Evolutionary conservation across 352 stramenopile species (phyloP).

Genomic region (Phytophthora sp.): DNA sequence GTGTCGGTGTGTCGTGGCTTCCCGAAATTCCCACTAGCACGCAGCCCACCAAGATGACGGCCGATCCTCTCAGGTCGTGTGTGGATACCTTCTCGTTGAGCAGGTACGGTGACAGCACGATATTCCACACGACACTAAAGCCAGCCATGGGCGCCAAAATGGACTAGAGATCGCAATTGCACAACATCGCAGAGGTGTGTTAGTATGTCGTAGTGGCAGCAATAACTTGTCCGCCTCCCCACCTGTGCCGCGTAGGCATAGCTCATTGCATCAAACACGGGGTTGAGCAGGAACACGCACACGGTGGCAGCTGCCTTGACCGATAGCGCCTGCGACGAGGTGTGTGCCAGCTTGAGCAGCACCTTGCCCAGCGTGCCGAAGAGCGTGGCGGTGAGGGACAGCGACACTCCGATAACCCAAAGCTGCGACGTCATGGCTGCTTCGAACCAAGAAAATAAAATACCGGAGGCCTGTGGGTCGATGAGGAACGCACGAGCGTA

Average conservation of each 20-base stretch:
- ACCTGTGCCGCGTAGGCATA: conserved; percentile 88
- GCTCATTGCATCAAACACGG: conserved; percentile 86
- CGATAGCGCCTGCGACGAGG: conserved; percentile 53
- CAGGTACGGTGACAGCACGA: conserved; percentile 82
- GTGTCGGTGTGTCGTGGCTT: conserved; percentile 80
- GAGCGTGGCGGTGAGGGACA: conserved; percentile 84
- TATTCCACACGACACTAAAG: conserved; percentile 91
- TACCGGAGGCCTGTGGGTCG: conserved; percentile 15
- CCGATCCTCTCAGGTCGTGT: conserved; percentile 74
- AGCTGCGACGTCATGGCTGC: conserved; percentile 46
- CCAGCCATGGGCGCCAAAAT: conserved; percentile 87
- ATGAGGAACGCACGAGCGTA: neutral
- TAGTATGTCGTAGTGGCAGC: conserved; percentile 13
- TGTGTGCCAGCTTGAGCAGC: conserved; percentile 87
- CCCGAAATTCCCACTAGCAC: conserved; percentile 79
- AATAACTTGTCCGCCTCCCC: neutral
- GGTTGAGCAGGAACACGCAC: conserved; percentile 86
- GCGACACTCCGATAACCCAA: conserved; percentile 78
- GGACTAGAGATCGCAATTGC: conserved; percentile 46
- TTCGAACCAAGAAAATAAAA: conserved; percentile 30
- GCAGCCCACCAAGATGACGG: conserved; percentile 80
- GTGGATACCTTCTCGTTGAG: conserved; percentile 80
- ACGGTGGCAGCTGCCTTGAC: conserved; percentile 75
- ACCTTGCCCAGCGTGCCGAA: conserved; percentile 89
- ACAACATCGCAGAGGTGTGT: conserved; percentile 31